These are phyloP conservation scores for Blepharisma stoltei DNA, from an alignment of 73 alveolate genomes.

Conservation along the genomic window DNA sequence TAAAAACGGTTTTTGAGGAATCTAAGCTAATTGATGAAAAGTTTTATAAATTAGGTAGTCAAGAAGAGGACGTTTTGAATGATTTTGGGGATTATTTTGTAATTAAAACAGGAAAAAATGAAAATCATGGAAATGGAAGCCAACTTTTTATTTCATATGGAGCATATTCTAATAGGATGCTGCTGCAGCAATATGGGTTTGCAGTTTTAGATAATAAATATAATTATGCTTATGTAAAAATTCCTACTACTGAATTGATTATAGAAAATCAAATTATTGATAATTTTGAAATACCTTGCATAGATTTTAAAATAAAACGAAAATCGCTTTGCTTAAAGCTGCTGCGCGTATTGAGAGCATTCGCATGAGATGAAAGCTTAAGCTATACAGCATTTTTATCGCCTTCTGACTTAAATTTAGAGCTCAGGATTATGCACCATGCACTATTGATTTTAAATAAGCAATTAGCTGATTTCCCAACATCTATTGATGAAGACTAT, in stretches of 20 bases:
- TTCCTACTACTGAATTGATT: not conserved
- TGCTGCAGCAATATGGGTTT: conserved; percentile 50
- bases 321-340: not conserved
- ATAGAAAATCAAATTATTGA: not conserved
- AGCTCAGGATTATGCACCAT: not conserved
- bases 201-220: conserved; percentile 46
- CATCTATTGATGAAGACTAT: not conserved
- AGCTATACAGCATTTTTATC: not conserved
- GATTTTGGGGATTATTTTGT: not conserved
- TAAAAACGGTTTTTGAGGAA: no score
- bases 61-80: no score
- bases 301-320: conserved; percentile 2
- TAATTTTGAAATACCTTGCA: conserved; percentile 1
- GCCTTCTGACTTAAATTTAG: not conserved
- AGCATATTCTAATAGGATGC: conserved; percentile 44
- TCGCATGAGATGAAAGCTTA: not conserved
- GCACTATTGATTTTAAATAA: not conserved
- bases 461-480: not conserved
- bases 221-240: conserved; percentile 44
- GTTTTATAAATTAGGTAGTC: no score
- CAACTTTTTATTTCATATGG: conserved; percentile 56
- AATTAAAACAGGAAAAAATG: conserved; percentile 26
- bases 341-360: not conserved
- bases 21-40: no score
- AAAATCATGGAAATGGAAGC: conserved; percentile 37